Conservation (phyloP, 495 filamentous ascomycete genomes). For the Aspergillus saccharolyticus region DNA sequence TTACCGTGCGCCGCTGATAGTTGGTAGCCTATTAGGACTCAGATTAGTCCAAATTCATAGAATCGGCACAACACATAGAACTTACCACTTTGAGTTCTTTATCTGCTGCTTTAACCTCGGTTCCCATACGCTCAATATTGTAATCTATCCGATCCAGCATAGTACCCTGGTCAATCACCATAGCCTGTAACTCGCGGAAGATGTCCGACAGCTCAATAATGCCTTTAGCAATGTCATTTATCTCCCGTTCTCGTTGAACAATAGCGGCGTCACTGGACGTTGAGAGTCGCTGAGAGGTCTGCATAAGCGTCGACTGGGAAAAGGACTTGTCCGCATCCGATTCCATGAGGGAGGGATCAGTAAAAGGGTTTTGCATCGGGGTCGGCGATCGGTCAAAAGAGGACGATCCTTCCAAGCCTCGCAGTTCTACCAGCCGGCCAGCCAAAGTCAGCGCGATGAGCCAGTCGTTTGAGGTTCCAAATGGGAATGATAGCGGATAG, state of each 20-base stretch:
- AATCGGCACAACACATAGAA: constrained; percentile 2
- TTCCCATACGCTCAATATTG: constrained; percentile 89
- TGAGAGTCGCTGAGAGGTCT: constrained; percentile 62
- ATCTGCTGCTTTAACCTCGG: constrained; percentile 84
- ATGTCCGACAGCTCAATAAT: constrained; percentile 96
- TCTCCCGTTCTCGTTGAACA: constrained; percentile 90
- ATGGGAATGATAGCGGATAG: neutral
- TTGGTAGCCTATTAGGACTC: constrained; percentile 53
- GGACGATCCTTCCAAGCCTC: constrained; percentile 63
- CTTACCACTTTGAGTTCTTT: constrained; percentile 81
- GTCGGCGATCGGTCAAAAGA: constrained; percentile 62
- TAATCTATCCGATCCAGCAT: constrained; percentile 98
- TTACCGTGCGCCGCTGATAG: constrained; percentile 86
- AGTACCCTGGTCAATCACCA: constrained; percentile 98
- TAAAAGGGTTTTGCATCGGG: constrained; percentile 60
- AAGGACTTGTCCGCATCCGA: constrained; percentile 87
- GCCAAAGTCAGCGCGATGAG: constrained; percentile 9
- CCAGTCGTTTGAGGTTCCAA: neutral
- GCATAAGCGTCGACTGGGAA: constrained; percentile 80
- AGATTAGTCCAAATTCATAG: neutral
- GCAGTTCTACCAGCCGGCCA: constrained; percentile 58
- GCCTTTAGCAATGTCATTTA: constrained; percentile 94
- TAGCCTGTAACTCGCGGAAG: constrained; percentile 89
- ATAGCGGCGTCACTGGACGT: constrained; percentile 81
- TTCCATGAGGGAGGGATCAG: constrained; percentile 79